Evolutionary conservation across 2,329 filamentous ascomycete genomes (phyloP), one percentile per base, ranked within the genome.

Genomic region (Fusarium devonianum): DNA sequence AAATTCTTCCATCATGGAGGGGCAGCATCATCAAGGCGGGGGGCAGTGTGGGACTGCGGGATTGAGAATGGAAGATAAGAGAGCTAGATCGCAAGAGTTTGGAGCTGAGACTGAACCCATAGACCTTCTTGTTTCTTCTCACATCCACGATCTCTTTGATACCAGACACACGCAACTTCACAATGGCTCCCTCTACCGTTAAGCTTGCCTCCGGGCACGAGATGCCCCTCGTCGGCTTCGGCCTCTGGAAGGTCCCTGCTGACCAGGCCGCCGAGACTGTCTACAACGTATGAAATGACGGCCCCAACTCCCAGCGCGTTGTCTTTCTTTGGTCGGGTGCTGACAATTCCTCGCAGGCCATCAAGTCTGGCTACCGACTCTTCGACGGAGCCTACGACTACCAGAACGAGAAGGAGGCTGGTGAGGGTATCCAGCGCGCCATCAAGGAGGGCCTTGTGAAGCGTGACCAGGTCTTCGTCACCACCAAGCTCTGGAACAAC

Each of bases 401-500:
- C 65, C 76, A 78, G 45, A 90, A 87, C 49, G 86, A 88, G 68
- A 78, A 77, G 44, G 84, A 86, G 42, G 85, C 88, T 1, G 88
- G 85, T 10, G 72, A 78, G 57, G 87, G 82, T 14, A 83, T 89
- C 65, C 81, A 77, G 59, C 79, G 71, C 30, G 79, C 78, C 35
- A 80, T 82, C 61, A 66, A 67, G 7, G 77, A 85, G 53, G 82
- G 82, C 22, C 79, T 86, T 35, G 78, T 89, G 9, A 84, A 86
- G 39, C 72, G 89, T 49, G 85, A 89, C 72, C 90, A 95, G 22
- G 86, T 96, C 68, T 95, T 95, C 81, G 83, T 96, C 69, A 89
- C 92, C 56, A 90, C 87, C 71, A 96, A 95, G 80, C 86, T 95
- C 39, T 95, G 90, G 90, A 92, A 92, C 78, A 86, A 86, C 66